phyloP scores from a whole-genome alignment of 2,329 filamentous ascomycete genomes.

The Xylariaceae sp. region DNA sequence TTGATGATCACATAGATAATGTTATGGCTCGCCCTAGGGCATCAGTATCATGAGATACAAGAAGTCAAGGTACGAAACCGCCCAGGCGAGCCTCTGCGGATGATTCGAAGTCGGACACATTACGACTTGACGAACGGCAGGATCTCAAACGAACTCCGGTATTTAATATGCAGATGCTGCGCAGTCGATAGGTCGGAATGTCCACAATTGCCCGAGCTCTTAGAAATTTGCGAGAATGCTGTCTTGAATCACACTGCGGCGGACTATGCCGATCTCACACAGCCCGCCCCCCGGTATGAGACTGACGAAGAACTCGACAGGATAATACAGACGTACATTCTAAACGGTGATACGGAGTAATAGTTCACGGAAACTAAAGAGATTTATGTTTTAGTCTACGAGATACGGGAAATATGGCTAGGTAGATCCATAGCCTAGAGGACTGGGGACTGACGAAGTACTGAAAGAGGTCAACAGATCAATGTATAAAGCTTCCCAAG shows the following conservation, averaged over 20 bases:
- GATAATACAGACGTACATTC: neutral
- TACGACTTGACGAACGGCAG: neutral
- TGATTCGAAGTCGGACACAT: neutral
- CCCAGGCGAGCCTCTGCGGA: neutral
- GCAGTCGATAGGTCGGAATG: neutral
- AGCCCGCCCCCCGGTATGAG: neutral
- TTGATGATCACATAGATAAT: no score
- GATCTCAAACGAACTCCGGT: neutral
- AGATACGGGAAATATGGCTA: no score
- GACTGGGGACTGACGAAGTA: no score
- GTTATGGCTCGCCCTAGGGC: no score
- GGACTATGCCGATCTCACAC: neutral
- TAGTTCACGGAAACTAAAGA: neutral
- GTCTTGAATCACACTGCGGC: neutral
- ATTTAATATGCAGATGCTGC: neutral
- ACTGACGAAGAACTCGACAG: neutral
- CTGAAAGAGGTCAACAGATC: no score
- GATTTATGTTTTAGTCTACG: no score
- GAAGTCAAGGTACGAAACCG: neutral
- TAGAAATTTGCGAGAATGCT: neutral
- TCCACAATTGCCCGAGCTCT: neutral
- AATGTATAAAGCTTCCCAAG: no score
- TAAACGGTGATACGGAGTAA: neutral
- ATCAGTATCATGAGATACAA: no score
- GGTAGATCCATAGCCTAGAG: no score